Evolutionary conservation across 2,329 filamentous ascomycete genomes (phyloP), one percentile per base, ranked within the genome.

Genomic region (Botrytis hyacinthi): DNA sequence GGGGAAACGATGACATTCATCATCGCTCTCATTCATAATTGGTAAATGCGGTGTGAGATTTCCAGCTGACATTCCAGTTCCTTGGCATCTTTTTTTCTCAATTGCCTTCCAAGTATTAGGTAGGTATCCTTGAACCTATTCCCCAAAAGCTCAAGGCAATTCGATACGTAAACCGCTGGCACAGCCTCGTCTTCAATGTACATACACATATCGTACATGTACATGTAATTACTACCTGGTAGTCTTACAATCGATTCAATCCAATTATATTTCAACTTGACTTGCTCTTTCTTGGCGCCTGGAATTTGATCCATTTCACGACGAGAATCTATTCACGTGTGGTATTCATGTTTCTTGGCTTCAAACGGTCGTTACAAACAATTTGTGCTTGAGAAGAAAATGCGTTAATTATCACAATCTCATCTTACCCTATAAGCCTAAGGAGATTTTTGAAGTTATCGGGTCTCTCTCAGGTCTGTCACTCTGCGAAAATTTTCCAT

Each of bases 401-500:
- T 42, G 61, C 2, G 16, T 54, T 54, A 35, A 51, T 54, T 7
- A 67, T 40, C n/a, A 29, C 32, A n/a, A 42, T 20, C n/a, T 18
- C 16, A 54, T 48, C 65, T 67, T 40, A 40, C 3, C 26, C 32
- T 40, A 40, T 46, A 54, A 54, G 22, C 26, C 26, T 4, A 54
- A 22, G n/a, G 22, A 22, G 22, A 10, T 16, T 57, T 18, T 57
- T 6, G 66, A 68, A 68, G 48, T 42, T 42, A 26, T 57, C 66
- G 48, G 35, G 48, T 32, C 66, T 22, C 48, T 42, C 66, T 68
- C 48, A 68, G 66, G 46, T 68, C 35, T 68, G 35, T 68, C 42
- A 29, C n/a, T 68, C n/a, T 68, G 46, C 46, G 63, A 65, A 51
- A 51, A 37, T 4, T 20, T 18, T 26, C 35, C 46, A 26, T 40